Conservation (phyloP, 441 rosid genomes). For the Pelargonium myrrhifolium region DNA sequence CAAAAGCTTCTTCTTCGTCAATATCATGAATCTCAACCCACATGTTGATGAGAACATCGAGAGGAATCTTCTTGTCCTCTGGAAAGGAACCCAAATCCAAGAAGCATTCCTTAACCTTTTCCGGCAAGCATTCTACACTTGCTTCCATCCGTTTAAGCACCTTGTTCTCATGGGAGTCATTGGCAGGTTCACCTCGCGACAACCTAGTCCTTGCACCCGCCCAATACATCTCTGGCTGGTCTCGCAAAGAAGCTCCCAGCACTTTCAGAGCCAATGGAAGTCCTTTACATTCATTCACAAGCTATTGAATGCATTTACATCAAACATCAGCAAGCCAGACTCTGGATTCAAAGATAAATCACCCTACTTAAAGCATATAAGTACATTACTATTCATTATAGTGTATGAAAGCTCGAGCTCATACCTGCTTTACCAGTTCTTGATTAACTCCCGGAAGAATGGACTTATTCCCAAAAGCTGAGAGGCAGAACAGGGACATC, state of each 20-base stretch:
- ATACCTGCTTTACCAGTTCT: slow-evolving; percentile 57
- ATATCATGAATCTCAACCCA: slow-evolving; percentile 64
- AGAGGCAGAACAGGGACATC: slow-evolving; percentile 49
- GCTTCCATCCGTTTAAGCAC: slow-evolving; percentile 57
- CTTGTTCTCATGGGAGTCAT: slow-evolving; percentile 52
- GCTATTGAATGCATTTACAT: slow-evolving; percentile 30
- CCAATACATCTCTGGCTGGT: slow-evolving; percentile 56
- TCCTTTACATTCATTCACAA: slow-evolving; percentile 70
- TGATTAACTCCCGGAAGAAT: slow-evolving; percentile 43
- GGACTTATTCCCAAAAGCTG: slow-evolving; percentile 54
- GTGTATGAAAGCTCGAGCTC: background rate
- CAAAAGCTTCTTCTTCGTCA: slow-evolving; percentile 48
- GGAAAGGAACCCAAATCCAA: slow-evolving; percentile 79
- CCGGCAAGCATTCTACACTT: slow-evolving; percentile 45
- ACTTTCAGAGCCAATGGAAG: slow-evolving; percentile 84
- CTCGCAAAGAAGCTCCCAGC: slow-evolving; percentile 62
- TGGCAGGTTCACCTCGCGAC: slow-evolving; percentile 56
- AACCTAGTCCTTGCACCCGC: slow-evolving; percentile 49
- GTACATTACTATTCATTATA: background rate
- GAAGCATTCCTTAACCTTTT: slow-evolving; percentile 61
- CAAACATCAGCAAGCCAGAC: slow-evolving; percentile 3
- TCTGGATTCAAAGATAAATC: background rate
- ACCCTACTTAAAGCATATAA: background rate
- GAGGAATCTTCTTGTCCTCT: slow-evolving; percentile 77
- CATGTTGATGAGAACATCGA: slow-evolving; percentile 67